A percentile compares a stretch with the other conserved stretches of the same genome.
Evolutionary conservation across 2,329 filamentous ascomycete species (phyloP).

Genomic region (Talaromyces piceae): DNA sequence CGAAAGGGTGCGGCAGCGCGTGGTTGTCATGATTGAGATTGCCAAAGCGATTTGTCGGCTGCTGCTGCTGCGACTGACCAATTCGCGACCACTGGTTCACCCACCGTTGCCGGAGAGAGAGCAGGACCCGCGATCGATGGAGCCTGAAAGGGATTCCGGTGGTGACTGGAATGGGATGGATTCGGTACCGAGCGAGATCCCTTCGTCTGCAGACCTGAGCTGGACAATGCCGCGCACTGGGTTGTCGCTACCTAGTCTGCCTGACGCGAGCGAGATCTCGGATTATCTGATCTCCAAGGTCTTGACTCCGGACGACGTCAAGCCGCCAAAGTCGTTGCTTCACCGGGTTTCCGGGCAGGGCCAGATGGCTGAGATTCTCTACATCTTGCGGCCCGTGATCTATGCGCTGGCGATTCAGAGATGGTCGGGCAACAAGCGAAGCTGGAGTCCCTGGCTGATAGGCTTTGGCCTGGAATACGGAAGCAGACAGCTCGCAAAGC

Average conservation of each 20-base stretch:
- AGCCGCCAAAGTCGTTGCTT: conserved; percentile 78
- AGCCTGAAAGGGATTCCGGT: conserved; percentile 40
- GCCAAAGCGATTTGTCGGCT: conserved; percentile 81
- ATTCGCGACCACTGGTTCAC: conserved; percentile 71
- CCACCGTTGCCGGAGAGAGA: conserved; percentile 83
- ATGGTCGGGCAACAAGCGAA: conserved; percentile 62
- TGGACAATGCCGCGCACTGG: conserved; percentile 97
- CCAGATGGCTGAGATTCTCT: conserved; percentile 79
- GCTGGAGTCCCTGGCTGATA: conserved; percentile 87
- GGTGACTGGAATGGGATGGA: conserved; percentile 44
- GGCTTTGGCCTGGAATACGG: conserved; percentile 80
- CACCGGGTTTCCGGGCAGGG: conserved; percentile 66
- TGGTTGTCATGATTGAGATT: conserved; percentile 75
- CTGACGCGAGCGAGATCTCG: conserved; percentile 72
- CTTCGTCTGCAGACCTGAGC: conserved; percentile 37
- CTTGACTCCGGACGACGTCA: conserved; percentile 92
- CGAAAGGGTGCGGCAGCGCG: conserved; percentile 72
- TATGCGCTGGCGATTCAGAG: conserved; percentile 79
- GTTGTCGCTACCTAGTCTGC: conserved; percentile 73
- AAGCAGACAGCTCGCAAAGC: conserved; percentile 74
- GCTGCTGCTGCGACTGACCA: conserved; percentile 72
- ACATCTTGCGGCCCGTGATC: conserved; percentile 79
- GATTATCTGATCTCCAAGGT: conserved; percentile 84
- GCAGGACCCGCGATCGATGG: conserved; percentile 56
- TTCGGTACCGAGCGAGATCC: conserved; percentile 32